A percentile compares a stretch with the other conserved stretches of the same genome.
Conservation (phyloP, 2,329 filamentous ascomycete species). For the Podosphaera leucotricha region DNA sequence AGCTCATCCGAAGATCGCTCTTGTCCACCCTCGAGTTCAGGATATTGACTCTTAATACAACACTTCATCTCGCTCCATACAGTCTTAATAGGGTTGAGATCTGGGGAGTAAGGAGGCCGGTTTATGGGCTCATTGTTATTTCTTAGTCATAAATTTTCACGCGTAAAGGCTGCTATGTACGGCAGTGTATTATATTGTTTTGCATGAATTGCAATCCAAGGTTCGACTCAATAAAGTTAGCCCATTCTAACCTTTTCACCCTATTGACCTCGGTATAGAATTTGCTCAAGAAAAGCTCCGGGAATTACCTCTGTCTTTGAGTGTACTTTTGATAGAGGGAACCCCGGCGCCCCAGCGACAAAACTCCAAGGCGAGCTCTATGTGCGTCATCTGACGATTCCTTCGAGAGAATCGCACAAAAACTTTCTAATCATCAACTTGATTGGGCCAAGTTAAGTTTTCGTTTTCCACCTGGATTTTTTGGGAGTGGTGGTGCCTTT, state of each 20-base stretch:
- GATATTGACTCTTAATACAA: not conserved
- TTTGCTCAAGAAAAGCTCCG: not conserved
- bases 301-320: not conserved
- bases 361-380: not conserved
- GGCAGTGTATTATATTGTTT: not conserved
- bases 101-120: not conserved
- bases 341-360: not conserved
- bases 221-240: not conserved
- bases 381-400: not conserved
- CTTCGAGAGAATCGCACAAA: not conserved
- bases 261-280: not conserved
- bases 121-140: not conserved
- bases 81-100: not conserved
- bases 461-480: too few species aligned
- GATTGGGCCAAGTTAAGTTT: too few species aligned
- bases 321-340: not conserved
- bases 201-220: not conserved
- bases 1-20: not conserved
- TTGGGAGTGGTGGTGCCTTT: too few species aligned
- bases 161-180: not conserved
- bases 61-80: conserved; percentile 1
- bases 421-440: not conserved
- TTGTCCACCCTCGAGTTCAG: not conserved
- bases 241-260: not conserved
- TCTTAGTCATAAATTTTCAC: not conserved